Percentiles rank a stretch among this genome's conserved stretches.
phyloP scores from a whole-genome alignment of 1,284 basidiomycete genomes.

The Coniophora puteana region DNA sequence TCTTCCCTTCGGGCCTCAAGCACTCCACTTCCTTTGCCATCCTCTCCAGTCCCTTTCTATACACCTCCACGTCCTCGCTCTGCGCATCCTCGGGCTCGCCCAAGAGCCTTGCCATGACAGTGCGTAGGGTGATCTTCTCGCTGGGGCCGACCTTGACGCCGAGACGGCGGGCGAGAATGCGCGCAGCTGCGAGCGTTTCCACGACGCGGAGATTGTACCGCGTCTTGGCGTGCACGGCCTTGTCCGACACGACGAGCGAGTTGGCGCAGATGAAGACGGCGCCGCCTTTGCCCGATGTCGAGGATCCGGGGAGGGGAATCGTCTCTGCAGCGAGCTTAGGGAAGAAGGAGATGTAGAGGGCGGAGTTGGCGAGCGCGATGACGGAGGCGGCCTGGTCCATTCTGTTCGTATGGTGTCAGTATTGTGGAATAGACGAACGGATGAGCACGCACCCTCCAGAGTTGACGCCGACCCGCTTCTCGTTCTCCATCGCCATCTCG shows the following conservation, averaged over 20 bases:
- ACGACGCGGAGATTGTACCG: conserved; percentile 88
- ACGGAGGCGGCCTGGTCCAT: conserved; percentile 87
- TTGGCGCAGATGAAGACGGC: conserved; percentile 81
- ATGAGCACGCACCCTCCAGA: conserved; percentile 58
- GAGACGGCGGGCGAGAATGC: conserved; percentile 62
- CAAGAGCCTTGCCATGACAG: conserved; percentile 47
- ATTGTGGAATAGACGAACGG: neutral
- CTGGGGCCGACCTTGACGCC: conserved; percentile 37
- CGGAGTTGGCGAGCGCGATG: conserved; percentile 63
- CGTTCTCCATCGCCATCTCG: conserved; percentile 76
- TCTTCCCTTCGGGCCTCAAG: conserved; percentile 40
- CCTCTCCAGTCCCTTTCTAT: conserved; percentile 45
- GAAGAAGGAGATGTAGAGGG: conserved; percentile 80
- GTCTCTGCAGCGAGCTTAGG: conserved; percentile 67
- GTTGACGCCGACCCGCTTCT: conserved; percentile 80
- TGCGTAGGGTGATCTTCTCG: conserved; percentile 50
- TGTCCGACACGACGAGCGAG: conserved; percentile 82
- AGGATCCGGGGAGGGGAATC: conserved; percentile 52
- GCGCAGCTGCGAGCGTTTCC: conserved; percentile 77
- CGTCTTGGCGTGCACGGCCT: conserved; percentile 70
- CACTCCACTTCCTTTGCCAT: conserved; percentile 49
- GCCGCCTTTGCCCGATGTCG: conserved; percentile 28
- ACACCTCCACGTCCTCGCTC: conserved; percentile 37
- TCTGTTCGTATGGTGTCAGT: conserved; percentile 29
- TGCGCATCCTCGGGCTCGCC: conserved; percentile 39